Conservation (phyloP, 371 early-diverging fungal species). For the Mucor velutinosus region DNA sequence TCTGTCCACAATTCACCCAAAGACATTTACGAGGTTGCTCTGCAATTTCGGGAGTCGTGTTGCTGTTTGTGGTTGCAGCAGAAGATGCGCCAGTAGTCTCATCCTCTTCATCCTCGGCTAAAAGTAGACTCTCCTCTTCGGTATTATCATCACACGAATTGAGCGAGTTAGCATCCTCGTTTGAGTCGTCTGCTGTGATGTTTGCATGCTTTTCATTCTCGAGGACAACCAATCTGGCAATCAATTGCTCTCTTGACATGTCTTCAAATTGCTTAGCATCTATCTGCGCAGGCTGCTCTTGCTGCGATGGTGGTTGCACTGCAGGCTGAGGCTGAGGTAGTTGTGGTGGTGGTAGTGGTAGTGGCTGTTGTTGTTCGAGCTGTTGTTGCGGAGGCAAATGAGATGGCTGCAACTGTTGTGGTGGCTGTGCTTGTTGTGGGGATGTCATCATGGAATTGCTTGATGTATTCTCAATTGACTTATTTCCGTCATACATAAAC, state of each 20-base stretch:
- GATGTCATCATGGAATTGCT: not conserved
- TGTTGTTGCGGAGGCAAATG: not conserved
- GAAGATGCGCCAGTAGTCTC: conserved; percentile 9
- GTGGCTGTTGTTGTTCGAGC: not conserved
- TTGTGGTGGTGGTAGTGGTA: not conserved
- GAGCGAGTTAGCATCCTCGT: not conserved
- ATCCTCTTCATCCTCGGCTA: conserved; percentile 33
- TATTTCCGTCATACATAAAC: not conserved
- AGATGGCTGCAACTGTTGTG: not conserved
- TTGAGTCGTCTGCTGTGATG: not conserved
- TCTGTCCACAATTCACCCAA: conserved; percentile 22
- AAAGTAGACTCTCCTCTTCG: conserved; percentile 6
- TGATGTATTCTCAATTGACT: not conserved
- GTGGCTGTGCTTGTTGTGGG: not conserved
- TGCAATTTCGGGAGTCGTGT: not conserved
- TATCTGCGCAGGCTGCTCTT: not conserved
- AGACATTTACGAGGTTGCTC: conserved; percentile 10
- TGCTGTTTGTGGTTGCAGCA: not conserved
- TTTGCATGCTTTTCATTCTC: conserved; percentile 23
- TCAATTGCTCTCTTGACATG: conserved; percentile 26
- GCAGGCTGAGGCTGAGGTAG: not conserved
- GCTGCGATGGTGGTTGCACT: not conserved
- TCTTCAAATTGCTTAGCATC: conserved; percentile 13
- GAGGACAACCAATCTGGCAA: conserved; percentile 19
- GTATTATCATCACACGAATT: conserved; percentile 1